Base-by-base conservation (phyloP, 352 stramenopile genomes). In the Phytophthora colocasiae region DNA sequence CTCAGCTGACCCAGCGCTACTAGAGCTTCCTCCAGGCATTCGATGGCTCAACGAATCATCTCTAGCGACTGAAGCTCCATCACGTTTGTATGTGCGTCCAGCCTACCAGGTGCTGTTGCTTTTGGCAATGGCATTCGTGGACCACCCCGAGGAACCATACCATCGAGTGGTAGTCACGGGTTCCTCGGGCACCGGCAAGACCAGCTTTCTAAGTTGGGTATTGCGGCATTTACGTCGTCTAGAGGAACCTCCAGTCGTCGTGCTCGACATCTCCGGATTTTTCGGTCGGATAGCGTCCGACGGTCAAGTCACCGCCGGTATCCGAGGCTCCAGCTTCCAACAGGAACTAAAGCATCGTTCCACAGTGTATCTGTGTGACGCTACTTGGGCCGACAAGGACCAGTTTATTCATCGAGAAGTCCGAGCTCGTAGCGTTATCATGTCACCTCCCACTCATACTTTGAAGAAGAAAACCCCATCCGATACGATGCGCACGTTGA, bases 291-390 rank as follows among this genome's bases (percentile, higher is more conserved):
- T 83, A 19, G 29, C 49, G 8, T 31, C 52, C 1, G 55, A 73
- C 52, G 76, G 73, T 22, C 17, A 43, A 10, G 63, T 81, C 26
- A 53, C 41, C 27, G 40, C 53, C 10, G 76, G 76, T 6, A 45
- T 14, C 9, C 65, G 65, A 32, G 66, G 48, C 40, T 36, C 29
- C 2, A 78, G 63, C 61, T 81, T 84, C 43, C 47, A 39, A 19
- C 19, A 56, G 2, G 69, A 77, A 15, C 63, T 84, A 0, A 50
- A 45, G 7, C 19, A n/a, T n/a, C n/a, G n/a, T n/a, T n/a, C n/a
- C n/a, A 81, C 73, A 17, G 43, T 78, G 26, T 81, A 80, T 31
- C 41, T 84, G 36, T 76, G 69, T 29, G 76, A 81, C 32, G 46
- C 55, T 2, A 48, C 47, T 0, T 71, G 63, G 55, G 44, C 53